Evolutionary conservation across 768 basidiomycete genomes (phyloP).

Genomic region (Panellus pusillus): DNA sequence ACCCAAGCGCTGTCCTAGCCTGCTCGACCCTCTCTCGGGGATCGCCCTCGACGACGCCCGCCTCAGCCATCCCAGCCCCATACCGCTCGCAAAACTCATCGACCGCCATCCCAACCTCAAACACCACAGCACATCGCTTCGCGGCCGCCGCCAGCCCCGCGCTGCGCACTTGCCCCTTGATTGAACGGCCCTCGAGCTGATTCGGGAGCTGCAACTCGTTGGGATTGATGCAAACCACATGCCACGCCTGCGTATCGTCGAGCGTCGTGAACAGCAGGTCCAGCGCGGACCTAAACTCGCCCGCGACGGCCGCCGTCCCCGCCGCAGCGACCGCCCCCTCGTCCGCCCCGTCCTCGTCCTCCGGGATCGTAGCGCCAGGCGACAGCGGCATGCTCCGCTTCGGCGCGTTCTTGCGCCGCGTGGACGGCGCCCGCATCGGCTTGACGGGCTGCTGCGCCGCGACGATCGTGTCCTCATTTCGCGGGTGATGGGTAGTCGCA

Average conservation of each 20-base stretch:
- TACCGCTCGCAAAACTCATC: constrained; percentile 88
- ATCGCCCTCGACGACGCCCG: constrained; percentile 60
- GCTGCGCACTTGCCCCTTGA: constrained; percentile 89
- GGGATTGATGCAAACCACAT: constrained; percentile 89
- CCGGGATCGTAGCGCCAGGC: constrained; percentile 47
- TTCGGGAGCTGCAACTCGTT: constrained; percentile 95
- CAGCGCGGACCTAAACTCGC: constrained; percentile 84
- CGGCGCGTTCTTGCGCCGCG: constrained; percentile 73
- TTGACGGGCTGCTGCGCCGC: constrained; percentile 91
- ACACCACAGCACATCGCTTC: constrained; percentile 61
- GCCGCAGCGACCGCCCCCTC: constrained; percentile 28
- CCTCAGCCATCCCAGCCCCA: constrained; percentile 55
- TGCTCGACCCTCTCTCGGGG: constrained; percentile 62
- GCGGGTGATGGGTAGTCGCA: constrained; percentile 90
- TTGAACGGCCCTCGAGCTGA: constrained; percentile 87
- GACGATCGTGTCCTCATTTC: constrained; percentile 94
- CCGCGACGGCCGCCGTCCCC: constrained; percentile 53
- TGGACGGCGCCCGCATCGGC: constrained; percentile 92
- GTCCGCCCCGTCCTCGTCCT: constrained; percentile 53
- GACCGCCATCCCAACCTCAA: constrained; percentile 83
- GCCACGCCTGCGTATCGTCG: constrained; percentile 89
- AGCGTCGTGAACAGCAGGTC: constrained; percentile 86
- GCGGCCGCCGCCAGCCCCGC: constrained; percentile 79
- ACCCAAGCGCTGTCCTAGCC: constrained; percentile 51
- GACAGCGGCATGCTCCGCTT: constrained; percentile 58